Evolutionary conservation across 495 filamentous ascomycete genomes (phyloP), one percentile per base, ranked within the genome.

Genomic region (Jackrogersella minutella): DNA sequence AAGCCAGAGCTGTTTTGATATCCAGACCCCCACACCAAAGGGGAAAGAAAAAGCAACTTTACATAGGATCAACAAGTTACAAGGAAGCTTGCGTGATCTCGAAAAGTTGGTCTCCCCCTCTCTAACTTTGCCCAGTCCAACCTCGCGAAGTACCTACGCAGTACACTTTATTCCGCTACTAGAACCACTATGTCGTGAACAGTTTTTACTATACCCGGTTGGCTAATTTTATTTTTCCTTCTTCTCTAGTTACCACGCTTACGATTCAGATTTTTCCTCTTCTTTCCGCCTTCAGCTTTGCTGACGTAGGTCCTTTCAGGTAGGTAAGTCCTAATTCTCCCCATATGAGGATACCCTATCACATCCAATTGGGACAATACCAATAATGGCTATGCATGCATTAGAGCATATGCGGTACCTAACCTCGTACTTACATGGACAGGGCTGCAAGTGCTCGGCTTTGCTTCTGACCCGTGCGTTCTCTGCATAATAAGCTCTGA

Each of bases 21-120:
- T 51, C 44, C 52, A 52, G 51, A 57, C 43, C 16, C 37, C 51
- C 28, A 30, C 36, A 36, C 44, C 31, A 39, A 68, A 39, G 11
- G 5, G 39, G 65, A 19, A 53, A 51, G 65, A 19, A 53, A 51
- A 50, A 54, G 16, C 14, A 31, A 30, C 55, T 26, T 46, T 52
- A n/a, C n/a, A n/a, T n/a, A 14, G 24, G 63, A 66, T 50, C 56
- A 17, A 41, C 56, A 40, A 63, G 22, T 30, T 64, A 21, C 66
- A 60, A 64, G 66, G 60, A 60, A 49, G 59, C 50, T 69, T 69
- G 66, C 66, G 66, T 69, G 66, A 69, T 69, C 60, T 63, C 17
- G 11, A 59, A 55, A 65, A 47, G 53, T 54, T 54, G 22, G 3
- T 41, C 41, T 40, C n/a, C 30, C 9, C 50, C 50, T 21, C 31